A percentile compares a stretch with the other conserved stretches of the same genome.
phyloP scores from a whole-genome alignment of 192 early-diverging fungal species.

The Dissophora globulifera region DNA sequence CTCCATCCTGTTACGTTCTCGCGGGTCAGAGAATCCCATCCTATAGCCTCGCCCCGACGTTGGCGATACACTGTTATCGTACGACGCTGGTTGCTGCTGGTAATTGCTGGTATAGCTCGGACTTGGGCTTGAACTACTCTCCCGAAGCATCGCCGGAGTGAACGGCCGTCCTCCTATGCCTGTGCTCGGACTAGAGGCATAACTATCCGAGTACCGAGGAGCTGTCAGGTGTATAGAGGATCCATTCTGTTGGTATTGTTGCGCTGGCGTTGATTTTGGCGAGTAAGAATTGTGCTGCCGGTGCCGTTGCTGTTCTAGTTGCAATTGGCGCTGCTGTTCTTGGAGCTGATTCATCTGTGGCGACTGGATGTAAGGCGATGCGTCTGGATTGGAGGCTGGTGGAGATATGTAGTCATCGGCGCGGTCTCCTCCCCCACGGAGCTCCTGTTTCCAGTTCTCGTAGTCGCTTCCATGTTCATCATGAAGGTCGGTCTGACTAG shows the following conservation, averaged over 20 bases:
- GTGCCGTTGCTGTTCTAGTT: conserved; percentile 39
- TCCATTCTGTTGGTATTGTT: conserved; percentile 22
- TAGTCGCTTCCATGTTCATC: conserved; percentile 14
- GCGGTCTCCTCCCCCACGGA: conserved; percentile 3
- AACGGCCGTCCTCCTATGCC: conserved; percentile 12
- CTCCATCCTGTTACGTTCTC: conserved; percentile 27
- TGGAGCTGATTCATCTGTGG: conserved; percentile 40
- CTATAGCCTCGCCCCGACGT: conserved; percentile 22
- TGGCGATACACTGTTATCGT: conserved; percentile 20
- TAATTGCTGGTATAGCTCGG: conserved; percentile 28
- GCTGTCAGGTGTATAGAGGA: conserved; percentile 8
- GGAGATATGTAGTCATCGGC: conserved; percentile 12
- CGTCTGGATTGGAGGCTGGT: conserved; percentile 13
- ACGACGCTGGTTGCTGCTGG: conserved; percentile 30
- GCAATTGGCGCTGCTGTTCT: conserved; percentile 49
- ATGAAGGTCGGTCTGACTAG: conserved; percentile 8
- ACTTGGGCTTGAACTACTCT: conserved; percentile 24
- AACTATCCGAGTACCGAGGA: conserved; percentile 15
- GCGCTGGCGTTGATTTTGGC: conserved; percentile 22
- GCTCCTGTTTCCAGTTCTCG: conserved; percentile 41
- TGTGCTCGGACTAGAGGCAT: neutral
- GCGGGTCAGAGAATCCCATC: conserved; percentile 29
- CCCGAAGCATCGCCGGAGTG: conserved; percentile 28
- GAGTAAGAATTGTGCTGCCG: conserved; percentile 33
- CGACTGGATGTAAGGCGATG: conserved; percentile 29